A percentile compares a stretch with the other conserved stretches of the same genome.
These are phyloP conservation scores for Boletus rubescentipes DNA, from an alignment of 768 basidiomycete genomes.

Conservation along the genomic window DNA sequence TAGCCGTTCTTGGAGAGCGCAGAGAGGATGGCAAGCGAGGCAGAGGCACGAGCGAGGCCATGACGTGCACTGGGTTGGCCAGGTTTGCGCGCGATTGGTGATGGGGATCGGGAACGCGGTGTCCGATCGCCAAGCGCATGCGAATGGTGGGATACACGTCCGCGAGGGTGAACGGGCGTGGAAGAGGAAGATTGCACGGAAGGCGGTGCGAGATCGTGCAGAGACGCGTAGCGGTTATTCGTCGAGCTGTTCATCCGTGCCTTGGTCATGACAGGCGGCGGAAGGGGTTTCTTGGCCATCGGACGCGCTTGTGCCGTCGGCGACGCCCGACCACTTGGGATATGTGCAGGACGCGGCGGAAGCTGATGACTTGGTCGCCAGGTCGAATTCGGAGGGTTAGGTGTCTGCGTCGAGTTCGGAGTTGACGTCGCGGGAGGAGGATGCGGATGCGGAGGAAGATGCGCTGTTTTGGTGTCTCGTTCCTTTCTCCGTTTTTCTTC, in stretches of 20 bases:
- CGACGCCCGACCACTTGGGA: constrained; percentile 26
- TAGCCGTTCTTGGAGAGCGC: constrained; percentile 60
- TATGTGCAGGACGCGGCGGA: constrained; percentile 29
- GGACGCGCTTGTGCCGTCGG: constrained; percentile 29
- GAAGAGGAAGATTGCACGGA: constrained; percentile 35
- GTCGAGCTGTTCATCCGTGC: constrained; percentile 27
- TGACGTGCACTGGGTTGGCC: constrained; percentile 31
- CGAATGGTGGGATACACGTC: constrained; percentile 25
- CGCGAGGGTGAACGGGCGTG: constrained; percentile 31
- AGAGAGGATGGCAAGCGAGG: constrained; percentile 29
- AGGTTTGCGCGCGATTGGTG: constrained; percentile 42
- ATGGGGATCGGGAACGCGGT: constrained; percentile 38
- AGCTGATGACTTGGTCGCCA: constrained; percentile 29
- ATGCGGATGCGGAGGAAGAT: constrained; percentile 11
- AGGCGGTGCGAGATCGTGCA: constrained; percentile 20
- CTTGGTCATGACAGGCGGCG: constrained; percentile 23
- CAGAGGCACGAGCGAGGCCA: constrained; percentile 19
- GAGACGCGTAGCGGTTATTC: constrained; percentile 21
- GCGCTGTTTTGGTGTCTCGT: constrained; percentile 24
- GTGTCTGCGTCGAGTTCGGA: constrained; percentile 29
- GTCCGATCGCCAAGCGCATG: constrained; percentile 18
- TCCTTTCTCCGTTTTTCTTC: constrained; percentile 49
- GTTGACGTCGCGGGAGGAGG: constrained; percentile 22
- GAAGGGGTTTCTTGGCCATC: constrained; percentile 28
- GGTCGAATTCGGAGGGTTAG: constrained; percentile 15